These are phyloP conservation scores for Zymoseptoria passerinii DNA, from an alignment of 2,329 filamentous ascomycete genomes.

Conservation along the genomic window DNA sequence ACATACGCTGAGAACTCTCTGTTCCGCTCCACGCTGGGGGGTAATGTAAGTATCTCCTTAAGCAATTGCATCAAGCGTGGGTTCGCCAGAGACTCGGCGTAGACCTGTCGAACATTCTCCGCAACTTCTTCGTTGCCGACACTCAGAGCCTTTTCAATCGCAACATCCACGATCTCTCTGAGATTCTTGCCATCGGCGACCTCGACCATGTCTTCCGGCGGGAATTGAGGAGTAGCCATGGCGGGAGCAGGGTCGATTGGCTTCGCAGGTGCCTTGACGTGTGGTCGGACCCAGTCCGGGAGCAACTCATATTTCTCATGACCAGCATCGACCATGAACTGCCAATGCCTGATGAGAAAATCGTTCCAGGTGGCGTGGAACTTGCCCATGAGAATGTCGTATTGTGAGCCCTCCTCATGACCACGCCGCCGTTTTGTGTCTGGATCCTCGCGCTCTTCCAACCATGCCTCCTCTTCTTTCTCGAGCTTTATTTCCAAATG, in stretches of 20 bases:
- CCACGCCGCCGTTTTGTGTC: slow-evolving; percentile 8
- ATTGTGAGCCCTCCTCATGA: slow-evolving; percentile 13
- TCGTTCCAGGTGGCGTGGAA: slow-evolving; percentile 12
- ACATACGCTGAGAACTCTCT: background rate
- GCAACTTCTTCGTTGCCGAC: slow-evolving; percentile 65
- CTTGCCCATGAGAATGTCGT: slow-evolving; percentile 13
- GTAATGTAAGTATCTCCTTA: background rate
- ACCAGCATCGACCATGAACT: slow-evolving; percentile 9
- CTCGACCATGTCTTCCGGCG: background rate
- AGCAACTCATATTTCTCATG: slow-evolving; percentile 5
- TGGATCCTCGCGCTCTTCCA: slow-evolving; percentile 7
- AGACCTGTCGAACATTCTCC: background rate
- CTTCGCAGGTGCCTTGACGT: slow-evolving; percentile 1
- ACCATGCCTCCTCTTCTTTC: slow-evolving; percentile 12
- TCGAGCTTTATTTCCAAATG: slow-evolving; percentile 10
- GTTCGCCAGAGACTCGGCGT: background rate
- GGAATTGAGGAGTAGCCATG: background rate
- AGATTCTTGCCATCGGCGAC: background rate
- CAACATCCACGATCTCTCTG: background rate
- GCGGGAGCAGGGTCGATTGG: background rate
- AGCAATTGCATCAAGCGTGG: background rate
- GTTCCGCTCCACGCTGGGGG: background rate
- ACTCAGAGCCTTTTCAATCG: slow-evolving; percentile 56
- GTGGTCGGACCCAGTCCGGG: slow-evolving; percentile 1
- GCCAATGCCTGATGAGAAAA: slow-evolving; percentile 14